Base-by-base conservation (phyloP, 345 rosid species). In the Gossypium arboreum region DNA sequence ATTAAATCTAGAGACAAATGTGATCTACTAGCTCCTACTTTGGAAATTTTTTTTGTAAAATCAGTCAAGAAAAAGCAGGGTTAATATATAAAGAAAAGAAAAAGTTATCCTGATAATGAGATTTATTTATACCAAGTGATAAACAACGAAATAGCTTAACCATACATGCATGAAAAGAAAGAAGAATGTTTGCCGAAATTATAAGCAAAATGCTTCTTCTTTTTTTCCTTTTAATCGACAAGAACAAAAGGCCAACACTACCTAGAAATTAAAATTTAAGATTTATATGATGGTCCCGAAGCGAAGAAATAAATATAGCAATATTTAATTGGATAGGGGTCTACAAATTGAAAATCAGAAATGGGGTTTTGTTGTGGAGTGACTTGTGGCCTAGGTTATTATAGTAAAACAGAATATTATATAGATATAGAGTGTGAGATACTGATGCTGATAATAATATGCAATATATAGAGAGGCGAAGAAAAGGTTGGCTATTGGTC, bases 281-380 rank as follows among this genome's bases (percentile, higher is more conserved):
- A 34, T 34, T 34, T 34, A 62, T 29, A 62, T 8, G 18, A 61
- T 61, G 3, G 17, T 8, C 20, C 16, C 41, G 41, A 5, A 34
- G 41, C 7, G 5, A 17, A 62, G 44, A 44, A 63, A 39, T 0
- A 34, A 34, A 34, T 34, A 34, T 34, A 34, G 6, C 39, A 4
- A 34, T 34, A 64, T 64, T 43, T 41, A 10, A 64, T 64, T 41
- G 69, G 69, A 64, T 7, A 62, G 41, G 50, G 24, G 16, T 41
- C 24, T 41, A 41, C 16, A 41, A 64, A 64, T 34, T 64, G 15
- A 63, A 66, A 62, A 48, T 51, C 43, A 48, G 77, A 73, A 75
- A 80, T 64, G 77, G 54, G 73, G 25, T 81, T 78, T 81, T 81
- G 84, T 71, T 71, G 57, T 29, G 39, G 39, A 29, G 39, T 29